A percentile compares a stretch with the other conserved stretches of the same genome.
Evolutionary conservation across 1,139 yeast species (phyloP).

Genomic region (Candida freyschussii): DNA sequence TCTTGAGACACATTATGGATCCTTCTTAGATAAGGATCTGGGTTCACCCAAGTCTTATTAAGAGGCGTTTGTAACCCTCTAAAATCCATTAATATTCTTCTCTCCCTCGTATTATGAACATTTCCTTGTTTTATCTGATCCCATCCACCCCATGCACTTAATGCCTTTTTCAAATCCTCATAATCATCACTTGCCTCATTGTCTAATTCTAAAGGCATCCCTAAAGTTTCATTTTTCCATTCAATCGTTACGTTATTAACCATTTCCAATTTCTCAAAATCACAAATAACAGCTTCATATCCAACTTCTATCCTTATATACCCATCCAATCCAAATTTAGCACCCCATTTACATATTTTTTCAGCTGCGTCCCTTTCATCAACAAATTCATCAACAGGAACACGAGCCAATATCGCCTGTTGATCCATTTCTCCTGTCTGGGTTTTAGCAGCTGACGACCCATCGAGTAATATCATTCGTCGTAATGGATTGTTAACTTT

Average conservation of each 20-base stretch:
- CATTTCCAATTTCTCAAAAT: conserved; percentile 42
- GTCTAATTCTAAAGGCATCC: conserved; percentile 25
- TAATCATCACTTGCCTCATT: conserved; percentile 26
- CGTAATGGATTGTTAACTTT: conserved; percentile 40
- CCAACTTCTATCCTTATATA: conserved; percentile 50
- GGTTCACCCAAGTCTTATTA: conserved; percentile 40
- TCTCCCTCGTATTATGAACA: conserved; percentile 40
- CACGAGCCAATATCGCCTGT: conserved; percentile 32
- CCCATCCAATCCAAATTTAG: conserved; percentile 45
- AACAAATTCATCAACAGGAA: conserved; percentile 26
- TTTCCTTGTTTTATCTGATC: conserved; percentile 43
- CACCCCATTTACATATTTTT: conserved; percentile 38
- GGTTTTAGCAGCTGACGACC: conserved; percentile 54
- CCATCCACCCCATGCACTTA: conserved; percentile 32
- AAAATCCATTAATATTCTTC: conserved; percentile 43
- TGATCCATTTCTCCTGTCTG: conserved; percentile 54
- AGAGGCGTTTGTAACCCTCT: conserved; percentile 46
- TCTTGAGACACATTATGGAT: conserved; percentile 34
- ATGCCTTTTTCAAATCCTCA: conserved; percentile 19
- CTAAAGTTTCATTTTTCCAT: conserved; percentile 33
- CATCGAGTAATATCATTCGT: conserved; percentile 45
- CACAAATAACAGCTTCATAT: conserved; percentile 51
- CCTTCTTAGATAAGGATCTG: conserved; percentile 45
- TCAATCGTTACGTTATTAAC: conserved; percentile 39
- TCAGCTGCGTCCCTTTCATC: conserved; percentile 40